Evolutionary conservation across 768 basidiomycete genomes (phyloP).

Genomic region (Suillus variegatus): DNA sequence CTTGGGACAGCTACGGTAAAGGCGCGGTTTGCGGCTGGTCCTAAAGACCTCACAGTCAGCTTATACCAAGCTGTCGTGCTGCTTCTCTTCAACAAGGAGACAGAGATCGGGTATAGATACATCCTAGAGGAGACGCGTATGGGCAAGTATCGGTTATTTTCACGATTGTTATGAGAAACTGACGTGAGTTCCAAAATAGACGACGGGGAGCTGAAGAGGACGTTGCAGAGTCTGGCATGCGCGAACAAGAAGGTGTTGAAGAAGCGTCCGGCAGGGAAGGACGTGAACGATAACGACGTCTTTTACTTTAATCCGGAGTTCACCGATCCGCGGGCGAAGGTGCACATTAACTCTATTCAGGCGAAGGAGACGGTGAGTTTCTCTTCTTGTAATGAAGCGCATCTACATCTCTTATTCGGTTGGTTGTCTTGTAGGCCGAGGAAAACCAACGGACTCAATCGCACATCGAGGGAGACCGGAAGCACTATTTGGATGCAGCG

Average conservation of each 20-base stretch:
- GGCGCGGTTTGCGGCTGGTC: constrained; percentile 63
- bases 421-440: constrained; percentile 56
- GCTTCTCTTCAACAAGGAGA: constrained; percentile 77
- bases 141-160: constrained; percentile 47
- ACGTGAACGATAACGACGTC: constrained; percentile 77
- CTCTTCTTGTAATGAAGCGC: neutral
- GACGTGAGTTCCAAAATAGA: constrained; percentile 42
- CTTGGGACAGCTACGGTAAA: constrained; percentile 81
- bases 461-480: constrained; percentile 85
- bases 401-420: neutral
- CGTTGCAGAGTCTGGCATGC: constrained; percentile 89
- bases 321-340: constrained; percentile 70
- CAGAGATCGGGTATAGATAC: constrained; percentile 61
- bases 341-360: constrained; percentile 96
- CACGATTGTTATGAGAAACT: constrained; percentile 2
- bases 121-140: constrained; percentile 70
- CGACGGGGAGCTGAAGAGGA: constrained; percentile 71
- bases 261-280: constrained; percentile 77
- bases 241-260: constrained; percentile 86
- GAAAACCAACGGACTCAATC: constrained; percentile 82
- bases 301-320: constrained; percentile 87
- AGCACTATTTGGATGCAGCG: constrained; percentile 86
- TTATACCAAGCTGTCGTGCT: constrained; percentile 89
- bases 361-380: constrained; percentile 81
- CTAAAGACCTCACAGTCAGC: constrained; percentile 89